phyloP scores from a whole-genome alignment of 2,329 filamentous ascomycete species.

The Trichocomaceae sp. region DNA sequence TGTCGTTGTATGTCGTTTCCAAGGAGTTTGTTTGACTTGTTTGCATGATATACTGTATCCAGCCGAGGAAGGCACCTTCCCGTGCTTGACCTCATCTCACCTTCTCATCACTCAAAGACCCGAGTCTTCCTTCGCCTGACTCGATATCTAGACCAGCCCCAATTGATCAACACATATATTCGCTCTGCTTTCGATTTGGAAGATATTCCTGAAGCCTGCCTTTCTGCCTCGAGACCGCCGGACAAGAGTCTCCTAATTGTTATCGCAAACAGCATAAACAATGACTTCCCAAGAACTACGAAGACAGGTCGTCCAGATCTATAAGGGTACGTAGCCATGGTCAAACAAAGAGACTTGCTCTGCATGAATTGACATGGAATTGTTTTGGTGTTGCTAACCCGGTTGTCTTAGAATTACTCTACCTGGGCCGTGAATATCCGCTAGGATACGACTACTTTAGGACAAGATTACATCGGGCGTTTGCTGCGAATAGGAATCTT shows the following conservation, averaged over 20 bases:
- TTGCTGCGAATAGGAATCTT: slow-evolving; percentile 65
- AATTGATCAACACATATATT: too few relatives aligned
- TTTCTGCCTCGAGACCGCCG: not conserved
- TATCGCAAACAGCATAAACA: not conserved
- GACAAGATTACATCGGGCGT: slow-evolving; percentile 74
- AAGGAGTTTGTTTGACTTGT: too few relatives aligned
- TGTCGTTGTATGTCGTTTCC: too few relatives aligned
- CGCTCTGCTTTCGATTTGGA: too few relatives aligned
- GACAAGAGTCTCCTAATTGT: not conserved
- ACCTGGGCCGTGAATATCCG: slow-evolving; percentile 79
- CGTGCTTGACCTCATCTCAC: too few relatives aligned
- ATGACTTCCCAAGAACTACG: slow-evolving; percentile 56
- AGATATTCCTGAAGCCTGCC: too few relatives aligned
- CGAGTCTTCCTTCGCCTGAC: too few relatives aligned
- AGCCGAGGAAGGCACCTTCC: too few relatives aligned
- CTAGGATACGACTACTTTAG: slow-evolving; percentile 78
- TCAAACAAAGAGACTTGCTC: not conserved
- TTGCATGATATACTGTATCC: too few relatives aligned
- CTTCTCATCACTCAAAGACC: too few relatives aligned
- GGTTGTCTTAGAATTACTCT: slow-evolving; percentile 62
- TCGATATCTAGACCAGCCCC: too few relatives aligned
- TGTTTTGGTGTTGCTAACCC: not conserved
- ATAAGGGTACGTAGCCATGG: slow-evolving; percentile 62
- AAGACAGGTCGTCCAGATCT: slow-evolving; percentile 72
- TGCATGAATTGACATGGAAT: not conserved